phyloP scores from a whole-genome alignment of 208 protist species.

The Leishmania tropica region DNA sequence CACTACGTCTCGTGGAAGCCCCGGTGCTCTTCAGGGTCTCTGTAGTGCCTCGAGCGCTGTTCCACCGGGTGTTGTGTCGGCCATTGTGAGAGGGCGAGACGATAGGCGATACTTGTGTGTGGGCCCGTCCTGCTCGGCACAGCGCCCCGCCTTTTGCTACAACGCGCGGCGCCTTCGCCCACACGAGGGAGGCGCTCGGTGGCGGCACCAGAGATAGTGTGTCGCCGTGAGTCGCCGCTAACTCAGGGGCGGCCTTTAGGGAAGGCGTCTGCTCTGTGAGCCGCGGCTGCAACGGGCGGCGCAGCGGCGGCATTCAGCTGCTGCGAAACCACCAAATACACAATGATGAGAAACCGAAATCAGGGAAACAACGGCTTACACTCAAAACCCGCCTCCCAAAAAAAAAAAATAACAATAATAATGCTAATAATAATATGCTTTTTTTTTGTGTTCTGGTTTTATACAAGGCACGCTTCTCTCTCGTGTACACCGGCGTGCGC shows the following conservation, averaged over 20 bases:
- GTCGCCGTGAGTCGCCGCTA: neutral
- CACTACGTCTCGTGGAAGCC: neutral
- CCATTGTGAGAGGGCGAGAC: neutral
- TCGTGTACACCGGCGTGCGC: neutral
- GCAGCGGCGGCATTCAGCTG: neutral
- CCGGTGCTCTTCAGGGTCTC: neutral
- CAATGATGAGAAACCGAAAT: neutral
- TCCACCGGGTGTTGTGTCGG: neutral
- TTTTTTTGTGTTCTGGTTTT: neutral
- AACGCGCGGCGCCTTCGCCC: neutral
- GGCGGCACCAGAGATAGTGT: neutral
- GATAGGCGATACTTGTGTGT: neutral
- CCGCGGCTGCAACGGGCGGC: neutral
- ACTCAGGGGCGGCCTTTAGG: neutral
- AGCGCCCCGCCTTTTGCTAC: neutral
- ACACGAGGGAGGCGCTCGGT: neutral
- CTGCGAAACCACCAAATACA: neutral
- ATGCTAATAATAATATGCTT: neutral
- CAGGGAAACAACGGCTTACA: neutral
- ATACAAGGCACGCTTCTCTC: neutral
- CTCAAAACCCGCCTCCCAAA: neutral
- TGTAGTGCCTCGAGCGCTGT: neutral
- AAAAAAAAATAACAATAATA: neutral
- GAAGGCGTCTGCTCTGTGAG: neutral
- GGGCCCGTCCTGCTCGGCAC: neutral